These are phyloP conservation scores for Colletotrichum echinochloae DNA, from an alignment of 2,329 filamentous ascomycete species.

Conservation along the genomic window DNA sequence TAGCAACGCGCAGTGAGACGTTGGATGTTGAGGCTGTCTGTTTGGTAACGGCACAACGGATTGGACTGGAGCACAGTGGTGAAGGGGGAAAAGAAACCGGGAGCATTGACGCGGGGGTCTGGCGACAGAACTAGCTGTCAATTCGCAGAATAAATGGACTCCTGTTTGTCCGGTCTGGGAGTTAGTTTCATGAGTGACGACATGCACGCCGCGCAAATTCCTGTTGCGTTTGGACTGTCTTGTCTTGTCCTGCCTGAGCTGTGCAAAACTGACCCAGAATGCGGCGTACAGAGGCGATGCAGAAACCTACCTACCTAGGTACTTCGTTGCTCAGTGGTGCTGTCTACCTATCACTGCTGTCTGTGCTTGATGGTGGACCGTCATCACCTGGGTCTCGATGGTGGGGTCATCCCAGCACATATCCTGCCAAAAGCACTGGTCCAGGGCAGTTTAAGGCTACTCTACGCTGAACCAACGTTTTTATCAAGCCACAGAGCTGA, in stretches of 20 bases:
- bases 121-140: background rate
- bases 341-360: background rate
- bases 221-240: constrained; percentile 17
- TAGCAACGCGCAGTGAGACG: background rate
- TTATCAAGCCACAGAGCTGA: constrained; percentile 21
- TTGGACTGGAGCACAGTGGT: background rate
- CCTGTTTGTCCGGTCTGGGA: constrained; percentile 10
- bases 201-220: constrained; percentile 19
- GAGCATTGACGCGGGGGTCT: background rate
- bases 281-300: background rate
- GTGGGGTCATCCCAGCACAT: background rate
- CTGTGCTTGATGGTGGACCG: too few relatives aligned
- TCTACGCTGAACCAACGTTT: constrained; percentile 8
- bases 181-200: constrained; percentile 35
- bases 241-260: constrained; percentile 18
- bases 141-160: background rate
- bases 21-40: background rate
- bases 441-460: constrained; percentile 7
- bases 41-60: background rate
- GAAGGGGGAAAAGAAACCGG: background rate
- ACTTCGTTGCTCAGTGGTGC: background rate
- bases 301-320: background rate
- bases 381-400: too few relatives aligned
- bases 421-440: background rate
- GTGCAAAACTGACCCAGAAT: background rate